Percentiles rank a stretch among this genome's conserved stretches.
Conservation (phyloP, 352 stramenopile genomes). For the Paralagenidium karlingii region DNA sequence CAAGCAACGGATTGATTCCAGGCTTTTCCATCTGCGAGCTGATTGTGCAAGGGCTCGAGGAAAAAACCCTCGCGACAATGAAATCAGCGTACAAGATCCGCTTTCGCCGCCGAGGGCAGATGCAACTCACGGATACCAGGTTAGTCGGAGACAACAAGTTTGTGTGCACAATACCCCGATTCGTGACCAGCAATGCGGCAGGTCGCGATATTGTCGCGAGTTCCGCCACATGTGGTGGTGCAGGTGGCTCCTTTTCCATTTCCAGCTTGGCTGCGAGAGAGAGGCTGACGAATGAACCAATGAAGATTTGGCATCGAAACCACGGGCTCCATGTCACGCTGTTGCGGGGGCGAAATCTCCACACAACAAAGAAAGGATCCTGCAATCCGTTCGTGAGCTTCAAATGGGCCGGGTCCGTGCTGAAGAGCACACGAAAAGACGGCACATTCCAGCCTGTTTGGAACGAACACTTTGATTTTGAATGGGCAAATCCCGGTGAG, state of each 20-base stretch:
- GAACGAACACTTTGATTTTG: slow-evolving; percentile 75
- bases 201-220: too few species aligned
- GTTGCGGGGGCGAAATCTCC: slow-evolving; percentile 32
- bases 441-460: slow-evolving; percentile 45
- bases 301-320: slow-evolving; percentile 45
- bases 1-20: slow-evolving; percentile 22
- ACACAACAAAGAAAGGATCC: slow-evolving; percentile 44
- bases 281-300: too few species aligned
- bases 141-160: slow-evolving; percentile 31
- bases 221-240: too few species aligned
- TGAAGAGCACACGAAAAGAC: slow-evolving; percentile 59
- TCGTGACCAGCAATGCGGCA: slow-evolving; percentile 37
- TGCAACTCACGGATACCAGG: slow-evolving; percentile 47
- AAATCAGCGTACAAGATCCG: slow-evolving; percentile 31
- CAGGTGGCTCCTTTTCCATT: too few species aligned
- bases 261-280: too few species aligned
- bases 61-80: slow-evolving; percentile 25
- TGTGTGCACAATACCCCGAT: slow-evolving; percentile 35
- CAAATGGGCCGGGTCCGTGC: slow-evolving; percentile 28
- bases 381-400: slow-evolving; percentile 65
- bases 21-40: slow-evolving; percentile 34
- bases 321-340: slow-evolving; percentile 30
- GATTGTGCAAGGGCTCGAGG: slow-evolving; percentile 48
- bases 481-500: slow-evolving; percentile 14
- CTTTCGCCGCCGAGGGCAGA: slow-evolving; percentile 55